Base-by-base conservation (phyloP, 306 rosid species). In the Macrotyloma uniflorum region DNA sequence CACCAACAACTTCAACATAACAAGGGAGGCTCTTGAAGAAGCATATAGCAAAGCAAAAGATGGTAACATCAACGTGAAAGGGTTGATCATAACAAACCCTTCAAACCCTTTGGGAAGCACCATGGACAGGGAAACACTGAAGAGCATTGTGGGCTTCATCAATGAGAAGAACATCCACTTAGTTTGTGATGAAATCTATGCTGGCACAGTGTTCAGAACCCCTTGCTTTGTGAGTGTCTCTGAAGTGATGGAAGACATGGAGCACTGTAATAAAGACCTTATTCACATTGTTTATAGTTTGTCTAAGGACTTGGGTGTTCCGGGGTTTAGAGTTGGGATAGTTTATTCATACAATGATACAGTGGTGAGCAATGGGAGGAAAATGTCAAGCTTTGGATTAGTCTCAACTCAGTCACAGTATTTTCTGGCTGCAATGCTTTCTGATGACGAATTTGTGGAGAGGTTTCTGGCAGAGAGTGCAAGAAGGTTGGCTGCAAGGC, bases 271-370 rank as follows among this genome's bases (percentile, higher is more conserved):
- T 20, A 76, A 50, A 0, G 86, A 95, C 2, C 90, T 95, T 42
- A 82, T 95, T 74, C 98, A 95, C 86, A 83, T 92, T 5, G 83
- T 93, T 19, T 92, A 87, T 40, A 91, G 98, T 43, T 69, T 95
- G 76, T 95, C 98, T 2, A 92, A 95, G 70, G 98, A 92, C 72
- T 79, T 95, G 98, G 98, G 98, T 0, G 71, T 95, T 16, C 98
- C 98, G 0, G 98, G 98, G 1, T 78, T 95, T 0, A 58, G 98
- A 26, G 96, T 95, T 4, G 98, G 98, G 3, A 85, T 95, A 5
- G 90, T 95, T 61, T 95, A 92, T 68, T 95, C 98, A 4, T 91
- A 79, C 83, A 95, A 92, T 9, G 96, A 92, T 7, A 51, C 3
- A 0, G 98, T 92, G 1, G 93, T 95, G 2, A 78, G 20, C 11